Base-by-base conservation (phyloP, 352 stramenopile species). In the Blastocystis sp. region DNA sequence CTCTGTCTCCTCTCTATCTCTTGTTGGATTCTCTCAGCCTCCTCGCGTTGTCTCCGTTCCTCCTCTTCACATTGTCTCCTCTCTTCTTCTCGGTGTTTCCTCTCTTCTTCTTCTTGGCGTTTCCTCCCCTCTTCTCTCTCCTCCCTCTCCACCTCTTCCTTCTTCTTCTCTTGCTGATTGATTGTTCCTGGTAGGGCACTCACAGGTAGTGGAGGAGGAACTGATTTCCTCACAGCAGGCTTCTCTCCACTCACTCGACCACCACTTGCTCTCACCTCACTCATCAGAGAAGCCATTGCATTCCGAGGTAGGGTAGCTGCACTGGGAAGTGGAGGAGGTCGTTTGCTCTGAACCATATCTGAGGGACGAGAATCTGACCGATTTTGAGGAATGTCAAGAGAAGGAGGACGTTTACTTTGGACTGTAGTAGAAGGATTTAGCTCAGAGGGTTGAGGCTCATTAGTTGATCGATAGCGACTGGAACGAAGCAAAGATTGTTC, bases 171-270 rank as follows among this genome's bases (percentile, higher is more conserved):
- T 32, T n/a, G 32, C 16, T 24, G 19, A 14, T 63, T 63, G 16
- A 21, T 58, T n/a, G 32, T n/a, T 0, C 24, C 32, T 7, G 69
- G 69, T 9, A 80, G 27, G 3, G 71, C 12, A 19, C 51, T n/a
- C 14, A n/a, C n/a, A 21, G 71, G 71, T 0, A 83, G 6, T 14
- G 71, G 71, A 14, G 71, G 71, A 16, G 71, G 71, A 27, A 83
- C 12, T 14, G 46, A 56, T 7, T 39, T n/a, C 16, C 61, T 32
- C 32, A 39, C 29, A n/a, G 39, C 14, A 1, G 21, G 29, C 9
- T 59, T 54, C 0, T 52, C 43, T 32, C 49, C n/a, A 42, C 58
- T 63, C 24, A 83, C 71, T 35, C 71, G 71, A 16, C 71, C 71
- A 42, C 71, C 71, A 0, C 42, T 51, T 0, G 71, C 71, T 32